A percentile compares a stretch with the other conserved stretches of the same genome.
Conservation (phyloP, 495 filamentous ascomycete genomes). For the Talaromyces ruber region DNA sequence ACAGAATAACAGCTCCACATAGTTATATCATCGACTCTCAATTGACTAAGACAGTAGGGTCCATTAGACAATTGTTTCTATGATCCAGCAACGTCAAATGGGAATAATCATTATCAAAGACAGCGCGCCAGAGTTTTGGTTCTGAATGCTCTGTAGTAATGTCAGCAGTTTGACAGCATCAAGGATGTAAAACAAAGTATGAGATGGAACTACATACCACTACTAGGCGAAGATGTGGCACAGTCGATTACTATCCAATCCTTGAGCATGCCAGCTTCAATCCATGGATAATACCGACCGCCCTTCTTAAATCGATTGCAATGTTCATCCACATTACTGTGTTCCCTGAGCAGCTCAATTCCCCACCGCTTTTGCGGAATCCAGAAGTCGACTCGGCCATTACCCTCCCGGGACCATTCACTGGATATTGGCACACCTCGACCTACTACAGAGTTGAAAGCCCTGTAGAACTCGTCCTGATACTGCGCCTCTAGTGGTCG, state of each 20-base stretch:
- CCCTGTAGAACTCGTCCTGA: neutral
- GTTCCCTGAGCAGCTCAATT: constrained; percentile 14
- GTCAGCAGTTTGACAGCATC: constrained; percentile 6
- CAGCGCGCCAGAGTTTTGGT: constrained; percentile 2
- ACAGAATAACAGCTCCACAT: too few relatives aligned
- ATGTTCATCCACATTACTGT: constrained; percentile 11
- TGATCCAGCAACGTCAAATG: constrained; percentile 7
- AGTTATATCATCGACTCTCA: too few relatives aligned
- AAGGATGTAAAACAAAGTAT: constrained; percentile 5
- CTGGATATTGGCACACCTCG: constrained; percentile 12
- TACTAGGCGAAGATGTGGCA: constrained; percentile 9
- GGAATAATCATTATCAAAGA: constrained; percentile 9
- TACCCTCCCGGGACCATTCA: constrained; percentile 12
- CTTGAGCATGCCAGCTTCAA: constrained; percentile 8
- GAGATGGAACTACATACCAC: constrained; percentile 4
- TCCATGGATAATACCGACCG: constrained; percentile 11
- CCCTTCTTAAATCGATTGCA: constrained; percentile 9
- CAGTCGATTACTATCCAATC: constrained; percentile 15
- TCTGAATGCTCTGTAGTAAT: constrained; percentile 3
- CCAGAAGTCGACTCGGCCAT: neutral
- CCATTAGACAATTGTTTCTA: constrained; percentile 1
- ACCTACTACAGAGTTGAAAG: constrained; percentile 11
- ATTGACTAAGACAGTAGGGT: neutral
- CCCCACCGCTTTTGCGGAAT: constrained; percentile 15
- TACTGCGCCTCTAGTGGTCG: constrained; percentile 16